Conservation (phyloP, 208 protist genomes). For the Trypanosoma theileri region DNA sequence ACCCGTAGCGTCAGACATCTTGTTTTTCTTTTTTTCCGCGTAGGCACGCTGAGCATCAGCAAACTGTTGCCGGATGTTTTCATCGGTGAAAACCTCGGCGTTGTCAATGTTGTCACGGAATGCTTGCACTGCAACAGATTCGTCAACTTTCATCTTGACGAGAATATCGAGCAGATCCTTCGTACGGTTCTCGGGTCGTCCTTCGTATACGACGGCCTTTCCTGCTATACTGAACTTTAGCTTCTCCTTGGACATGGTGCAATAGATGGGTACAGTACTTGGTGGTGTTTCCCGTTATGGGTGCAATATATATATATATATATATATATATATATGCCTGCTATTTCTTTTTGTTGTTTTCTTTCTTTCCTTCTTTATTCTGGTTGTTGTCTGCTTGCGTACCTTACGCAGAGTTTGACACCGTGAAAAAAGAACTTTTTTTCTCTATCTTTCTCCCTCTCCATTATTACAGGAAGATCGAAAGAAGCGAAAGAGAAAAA, state of each 20-base stretch:
- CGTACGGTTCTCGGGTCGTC: slow-evolving; percentile 49
- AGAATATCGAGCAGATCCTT: slow-evolving; percentile 84
- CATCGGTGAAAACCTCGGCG: slow-evolving; percentile 41
- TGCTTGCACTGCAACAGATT: slow-evolving; percentile 42
- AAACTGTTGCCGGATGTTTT: slow-evolving; percentile 53
- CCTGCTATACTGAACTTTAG: slow-evolving; percentile 65
- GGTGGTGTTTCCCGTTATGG: too few species aligned
- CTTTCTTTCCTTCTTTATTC: too few species aligned
- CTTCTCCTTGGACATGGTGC: slow-evolving; percentile 70
- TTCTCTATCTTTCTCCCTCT: too few species aligned
- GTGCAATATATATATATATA: too few species aligned
- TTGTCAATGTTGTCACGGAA: slow-evolving; percentile 79
- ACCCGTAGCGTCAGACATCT: not conserved
- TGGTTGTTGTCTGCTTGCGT: too few species aligned
- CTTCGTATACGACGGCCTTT: slow-evolving; percentile 71
- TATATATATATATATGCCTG: too few species aligned
- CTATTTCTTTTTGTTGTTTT: too few species aligned
- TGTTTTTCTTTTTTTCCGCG: slow-evolving; percentile 50
- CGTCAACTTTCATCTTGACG: slow-evolving; percentile 58
- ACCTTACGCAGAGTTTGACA: too few species aligned
- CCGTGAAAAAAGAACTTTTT: too few species aligned
- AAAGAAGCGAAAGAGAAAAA: too few species aligned
- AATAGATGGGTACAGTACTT: not conserved
- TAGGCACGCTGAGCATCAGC: slow-evolving; percentile 38
- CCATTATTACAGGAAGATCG: too few species aligned